Conservation (phyloP, 2,329 filamentous ascomycete genomes). For the Piedraia hortae region DNA sequence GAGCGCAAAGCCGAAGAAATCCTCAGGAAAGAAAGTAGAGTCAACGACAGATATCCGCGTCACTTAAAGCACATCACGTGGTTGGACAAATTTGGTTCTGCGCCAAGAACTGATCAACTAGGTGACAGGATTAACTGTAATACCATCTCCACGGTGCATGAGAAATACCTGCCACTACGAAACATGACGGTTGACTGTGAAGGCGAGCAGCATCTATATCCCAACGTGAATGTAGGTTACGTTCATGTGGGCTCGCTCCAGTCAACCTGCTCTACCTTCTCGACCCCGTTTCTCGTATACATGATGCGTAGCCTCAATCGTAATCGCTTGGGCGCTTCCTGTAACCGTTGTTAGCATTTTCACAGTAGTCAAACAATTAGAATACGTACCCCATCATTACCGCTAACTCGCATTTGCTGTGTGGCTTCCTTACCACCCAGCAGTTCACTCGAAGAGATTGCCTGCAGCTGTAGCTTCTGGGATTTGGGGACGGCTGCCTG, state of each 20-base stretch:
- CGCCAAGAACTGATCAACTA: too few species aligned
- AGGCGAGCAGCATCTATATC: too few species aligned
- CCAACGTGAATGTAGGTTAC: too few species aligned
- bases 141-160: too few species aligned
- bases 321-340: conserved; percentile 44
- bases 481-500: conserved; percentile 93
- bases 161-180: too few species aligned
- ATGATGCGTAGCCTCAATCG: conserved; percentile 64
- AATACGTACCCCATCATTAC: conserved; percentile 61
- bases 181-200: too few species aligned
- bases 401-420: conserved; percentile 68
- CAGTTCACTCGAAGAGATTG: conserved; percentile 58
- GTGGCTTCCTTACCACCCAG: conserved; percentile 55
- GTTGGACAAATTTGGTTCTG: too few species aligned
- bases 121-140: too few species aligned
- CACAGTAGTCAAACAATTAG: conserved; percentile 1
- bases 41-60: too few species aligned
- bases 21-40: too few species aligned
- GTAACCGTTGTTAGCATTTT: conserved; percentile 4
- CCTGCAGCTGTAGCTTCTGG: conserved; percentile 76
- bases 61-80: too few species aligned
- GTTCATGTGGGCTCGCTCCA: conserved; percentile 52
- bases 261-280: conserved; percentile 73
- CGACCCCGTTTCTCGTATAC: conserved; percentile 42
- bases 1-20: too few species aligned